Conservation (phyloP, 352 stramenopile species). For the Phytopythium kandeliae region DNA sequence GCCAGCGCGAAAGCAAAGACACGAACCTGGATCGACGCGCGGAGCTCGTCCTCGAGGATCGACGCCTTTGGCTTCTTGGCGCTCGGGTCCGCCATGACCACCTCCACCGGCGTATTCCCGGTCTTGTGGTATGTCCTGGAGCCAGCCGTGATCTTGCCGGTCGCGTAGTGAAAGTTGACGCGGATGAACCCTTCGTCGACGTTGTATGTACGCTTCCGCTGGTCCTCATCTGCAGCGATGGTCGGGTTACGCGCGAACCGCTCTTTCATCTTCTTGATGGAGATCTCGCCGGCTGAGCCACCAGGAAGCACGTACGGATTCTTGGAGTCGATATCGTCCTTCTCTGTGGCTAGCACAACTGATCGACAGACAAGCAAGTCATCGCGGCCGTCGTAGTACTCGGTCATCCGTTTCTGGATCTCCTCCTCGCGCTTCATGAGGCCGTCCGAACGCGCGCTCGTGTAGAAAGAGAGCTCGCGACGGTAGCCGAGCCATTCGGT, state of each 20-base stretch:
- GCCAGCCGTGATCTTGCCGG: slow-evolving; percentile 87
- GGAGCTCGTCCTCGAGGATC: slow-evolving; percentile 69
- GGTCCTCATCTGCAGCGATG: slow-evolving; percentile 64
- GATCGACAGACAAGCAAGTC: slow-evolving; percentile 84
- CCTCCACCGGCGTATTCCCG: slow-evolving; percentile 57
- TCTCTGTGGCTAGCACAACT: slow-evolving; percentile 70
- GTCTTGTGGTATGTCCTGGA: slow-evolving; percentile 79
- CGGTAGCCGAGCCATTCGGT: slow-evolving; percentile 86
- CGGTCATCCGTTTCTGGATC: slow-evolving; percentile 84
- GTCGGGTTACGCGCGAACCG: slow-evolving; percentile 77
- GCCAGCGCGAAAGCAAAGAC: not conserved
- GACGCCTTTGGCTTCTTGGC: slow-evolving; percentile 62
- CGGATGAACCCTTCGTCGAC: slow-evolving; percentile 86
- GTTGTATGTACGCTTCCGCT: slow-evolving; percentile 89
- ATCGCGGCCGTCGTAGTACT: slow-evolving; percentile 82
- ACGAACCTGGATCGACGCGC: slow-evolving; percentile 42
- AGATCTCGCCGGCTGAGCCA: slow-evolving; percentile 60
- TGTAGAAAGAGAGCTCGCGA: slow-evolving; percentile 90
- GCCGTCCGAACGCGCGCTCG: slow-evolving; percentile 83
- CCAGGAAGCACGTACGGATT: slow-evolving; percentile 77
- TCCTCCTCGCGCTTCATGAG: slow-evolving; percentile 82
- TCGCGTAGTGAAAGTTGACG: slow-evolving; percentile 90
- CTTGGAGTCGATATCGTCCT: slow-evolving; percentile 72
- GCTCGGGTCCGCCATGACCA: slow-evolving; percentile 65
- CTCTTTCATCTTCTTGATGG: slow-evolving; percentile 93